Evolutionary conservation across 805 yeast species (phyloP), one percentile per base, ranked within the genome.

Genomic region (Blastobotrys mokoenaii): DNA sequence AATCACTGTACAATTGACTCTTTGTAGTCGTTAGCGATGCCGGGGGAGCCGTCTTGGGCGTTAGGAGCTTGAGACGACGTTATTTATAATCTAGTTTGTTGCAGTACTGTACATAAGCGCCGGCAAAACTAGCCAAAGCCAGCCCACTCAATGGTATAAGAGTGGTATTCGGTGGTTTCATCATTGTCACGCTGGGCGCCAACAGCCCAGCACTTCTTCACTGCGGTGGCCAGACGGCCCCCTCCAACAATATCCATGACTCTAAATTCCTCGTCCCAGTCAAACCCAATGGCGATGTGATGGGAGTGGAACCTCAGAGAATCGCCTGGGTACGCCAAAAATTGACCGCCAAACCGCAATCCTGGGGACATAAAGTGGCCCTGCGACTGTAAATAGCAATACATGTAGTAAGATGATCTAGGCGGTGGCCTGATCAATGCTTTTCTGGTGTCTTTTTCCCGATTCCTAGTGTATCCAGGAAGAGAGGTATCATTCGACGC

Each of bases 91-190:
- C n/a, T n/a, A n/a, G n/a, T n/a, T n/a, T n/a, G n/a, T n/a, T n/a
- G n/a, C n/a, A n/a, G n/a, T n/a, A n/a, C n/a, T n/a, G n/a, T n/a
- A n/a, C n/a, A n/a, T n/a, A n/a, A n/a, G n/a, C n/a, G n/a, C n/a
- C n/a, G n/a, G n/a, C n/a, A n/a, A n/a, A n/a, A n/a, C n/a, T 18
- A 87, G 46, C 96, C 97, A 66, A 90, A 90, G 0, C 96, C 97
- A 0, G 97, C 88, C 98, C 98, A 90, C 64, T 90, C 96, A 1
- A 90, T 68, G 4, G 95, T 82, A 58, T 77, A 90, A 14, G 73
- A 40, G 64, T 66, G 12, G 67, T 65, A 40, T 54, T 64, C 59
- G 4, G 58, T 51, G 1, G 49, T 59, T 22, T 22, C 8, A 14
- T 46, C 52, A 2, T 53, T 53, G 7, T 52, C 48, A 1, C 49